phyloP scores from a whole-genome alignment of 2,329 filamentous ascomycete species.

The Penicillium frequentans region DNA sequence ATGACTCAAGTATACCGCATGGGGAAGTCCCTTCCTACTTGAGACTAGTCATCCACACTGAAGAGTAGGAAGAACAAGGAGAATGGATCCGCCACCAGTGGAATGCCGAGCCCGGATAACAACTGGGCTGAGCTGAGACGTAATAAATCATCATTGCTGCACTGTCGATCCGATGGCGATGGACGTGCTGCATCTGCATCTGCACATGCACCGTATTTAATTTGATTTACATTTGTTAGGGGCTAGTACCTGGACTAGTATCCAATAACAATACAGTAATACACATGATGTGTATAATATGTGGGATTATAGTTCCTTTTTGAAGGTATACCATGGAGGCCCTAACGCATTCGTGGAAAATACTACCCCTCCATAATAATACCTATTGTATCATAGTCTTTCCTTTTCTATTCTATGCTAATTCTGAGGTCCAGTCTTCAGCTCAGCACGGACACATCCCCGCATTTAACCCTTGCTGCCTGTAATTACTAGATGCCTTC shows the following conservation, averaged over 20 bases:
- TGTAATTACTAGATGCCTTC: slow-evolving; percentile 1
- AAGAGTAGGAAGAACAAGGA: too few relatives aligned
- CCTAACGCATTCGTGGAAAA: too few relatives aligned
- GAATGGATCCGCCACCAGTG: background rate
- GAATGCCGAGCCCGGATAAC: background rate
- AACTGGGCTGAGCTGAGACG: slow-evolving; percentile 23
- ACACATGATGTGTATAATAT: background rate
- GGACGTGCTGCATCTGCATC: slow-evolving; percentile 1
- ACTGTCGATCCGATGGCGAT: slow-evolving; percentile 19
- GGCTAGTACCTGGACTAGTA: background rate
- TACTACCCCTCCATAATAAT: too few relatives aligned
- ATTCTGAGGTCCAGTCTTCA: background rate
- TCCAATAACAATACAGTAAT: background rate
- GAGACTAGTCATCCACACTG: background rate
- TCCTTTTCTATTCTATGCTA: background rate
- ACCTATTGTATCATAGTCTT: background rate
- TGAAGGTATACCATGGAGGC: too few relatives aligned
- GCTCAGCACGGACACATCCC: background rate
- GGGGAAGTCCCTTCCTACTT: background rate
- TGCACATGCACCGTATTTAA: slow-evolving; percentile 2
- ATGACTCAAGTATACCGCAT: background rate
- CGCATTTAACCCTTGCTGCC: slow-evolving; percentile 15
- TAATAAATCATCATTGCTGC: slow-evolving; percentile 22
- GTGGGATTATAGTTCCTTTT: background rate
- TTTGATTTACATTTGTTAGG: background rate